Conservation (phyloP, 2,329 filamentous ascomycete genomes). For the Dothistroma pini region DNA sequence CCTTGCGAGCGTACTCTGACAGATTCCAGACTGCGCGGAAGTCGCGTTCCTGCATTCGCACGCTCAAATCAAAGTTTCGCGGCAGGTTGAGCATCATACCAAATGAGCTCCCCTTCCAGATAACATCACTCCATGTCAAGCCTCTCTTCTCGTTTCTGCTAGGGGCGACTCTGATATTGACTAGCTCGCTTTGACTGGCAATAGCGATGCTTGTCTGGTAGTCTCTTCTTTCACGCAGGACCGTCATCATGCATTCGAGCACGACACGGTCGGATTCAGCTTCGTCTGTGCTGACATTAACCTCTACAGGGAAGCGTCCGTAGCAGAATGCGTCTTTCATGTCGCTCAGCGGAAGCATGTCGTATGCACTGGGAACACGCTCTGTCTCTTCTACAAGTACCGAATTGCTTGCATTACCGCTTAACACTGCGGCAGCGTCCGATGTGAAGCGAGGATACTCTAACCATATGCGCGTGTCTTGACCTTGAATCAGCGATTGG, state of each 20-base stretch:
- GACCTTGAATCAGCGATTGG: slow-evolving; percentile 66
- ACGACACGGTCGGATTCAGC: slow-evolving; percentile 63
- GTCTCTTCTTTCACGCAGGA: slow-evolving; percentile 66
- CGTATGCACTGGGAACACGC: slow-evolving; percentile 47
- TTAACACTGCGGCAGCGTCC: slow-evolving; percentile 67
- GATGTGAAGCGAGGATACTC: slow-evolving; percentile 70
- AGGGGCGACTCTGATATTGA: slow-evolving; percentile 68
- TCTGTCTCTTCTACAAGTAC: slow-evolving; percentile 16
- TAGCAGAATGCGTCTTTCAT: slow-evolving; percentile 71
- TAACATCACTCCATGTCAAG: slow-evolving; percentile 75
- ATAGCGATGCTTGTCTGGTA: slow-evolving; percentile 69
- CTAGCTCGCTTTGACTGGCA: slow-evolving; percentile 72
- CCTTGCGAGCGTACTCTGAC: slow-evolving; percentile 76
- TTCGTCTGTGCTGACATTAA: slow-evolving; percentile 69
- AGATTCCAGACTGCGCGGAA: slow-evolving; percentile 77
- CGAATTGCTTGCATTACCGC: slow-evolving; percentile 46
- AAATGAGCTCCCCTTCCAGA: slow-evolving; percentile 67
- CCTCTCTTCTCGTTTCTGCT: slow-evolving; percentile 52
- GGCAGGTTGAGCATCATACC: slow-evolving; percentile 68
- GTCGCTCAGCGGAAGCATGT: slow-evolving; percentile 74
- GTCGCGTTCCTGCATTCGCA: slow-evolving; percentile 71
- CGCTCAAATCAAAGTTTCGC: slow-evolving; percentile 67
- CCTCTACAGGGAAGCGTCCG: slow-evolving; percentile 70
- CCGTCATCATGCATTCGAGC: slow-evolving; percentile 71
- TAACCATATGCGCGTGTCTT: slow-evolving; percentile 79